Base-by-base conservation (phyloP, 2,329 filamentous ascomycete genomes). In the Scedosporium aurantiacum region DNA sequence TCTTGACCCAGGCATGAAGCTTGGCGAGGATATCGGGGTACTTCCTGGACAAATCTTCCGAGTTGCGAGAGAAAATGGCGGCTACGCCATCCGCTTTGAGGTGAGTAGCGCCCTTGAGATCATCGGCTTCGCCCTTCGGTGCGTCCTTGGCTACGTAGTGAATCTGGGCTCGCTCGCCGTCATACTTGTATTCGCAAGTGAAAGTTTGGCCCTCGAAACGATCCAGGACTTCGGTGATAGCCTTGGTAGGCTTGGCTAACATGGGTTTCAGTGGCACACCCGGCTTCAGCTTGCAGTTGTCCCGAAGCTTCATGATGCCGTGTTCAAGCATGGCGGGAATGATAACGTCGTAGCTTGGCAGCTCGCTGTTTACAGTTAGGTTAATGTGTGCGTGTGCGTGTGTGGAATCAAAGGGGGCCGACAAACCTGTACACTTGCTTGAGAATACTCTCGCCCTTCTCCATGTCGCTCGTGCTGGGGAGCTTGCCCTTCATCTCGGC, bases 101-200 rank as follows among this genome's bases (percentile, higher is more conserved):
- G 64, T 85, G 86, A 47, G 85, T 80, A 6, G 84, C 84, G 5
- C 82, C 75, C 10, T 79, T 76, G 0, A 82, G 76, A 41, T 83
- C 79, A 56, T 87, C 82, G 62, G 82, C 82, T 66, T 90, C 87
- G 61, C 91, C 81, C 63, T 88, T 78, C 1, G 84, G 78, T 8
- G 89, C 83, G 64, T 93, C 89, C 64, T 91, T 90, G 4, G 92
- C 87, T 37, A 97, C 91, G 67, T 96, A 99, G 72, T 99, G 94
- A 58, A 99, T 97, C 71, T 99, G 94, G n/a, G 94, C 94, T 70
- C 94, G 83, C 74, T 99, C 94, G 57, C 94, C 94, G 68, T 99
- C 94, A 70, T 99, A 99, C 74, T 99, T 99, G 80, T 96, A 99
- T 72, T 99, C 94, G 75, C 94, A 99, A 1, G 94, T 97, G 69